Evolutionary conservation across 2,329 filamentous ascomycete genomes (phyloP), one percentile per base, ranked within the genome.

Genomic region (Trichophyton benhamiae): DNA sequence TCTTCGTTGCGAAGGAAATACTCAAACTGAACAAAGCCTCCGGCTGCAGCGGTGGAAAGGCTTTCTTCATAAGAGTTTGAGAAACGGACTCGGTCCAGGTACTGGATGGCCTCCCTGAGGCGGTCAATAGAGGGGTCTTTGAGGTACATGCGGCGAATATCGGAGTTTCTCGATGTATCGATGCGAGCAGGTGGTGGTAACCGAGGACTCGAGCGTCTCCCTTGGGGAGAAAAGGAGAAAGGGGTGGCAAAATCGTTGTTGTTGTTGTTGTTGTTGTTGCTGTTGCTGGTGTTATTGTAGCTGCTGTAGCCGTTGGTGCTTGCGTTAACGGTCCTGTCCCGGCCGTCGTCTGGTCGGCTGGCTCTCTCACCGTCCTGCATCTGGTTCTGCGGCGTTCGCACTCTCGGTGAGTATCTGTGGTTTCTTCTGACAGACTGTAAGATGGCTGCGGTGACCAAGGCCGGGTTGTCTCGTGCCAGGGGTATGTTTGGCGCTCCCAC

Each of bases 31-130:
- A 80, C 74, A 61, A 85, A 78, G 11, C 80, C 80, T 27, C 78
- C 77, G 30, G 80, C 80, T 3, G 79, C 77, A 13, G 81, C 82
- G 17, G 75, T 76, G 41, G 75, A 76, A 17, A 83, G 71, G 63
- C 80, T 80, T 64, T 85, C 82, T 63, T 83, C 78, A 59, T 80
- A 76, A 11, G 76, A 78, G 60, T 71, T 76, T 33, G 79, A 82
- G 60, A 77, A 76, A 15, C 83, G 81, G 64, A 87, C 74, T 59
- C 78, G 77, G 60, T 83, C 80, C 15, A 87, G 77, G 69, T 87
- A 87, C 66, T 78, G 80, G 67, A 87, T 81, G 1, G 82, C 80
- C 65, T 82, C 80, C 67, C 84, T 82, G 59, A 87, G 69, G 58
- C 75, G 69, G 20, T 69, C 67, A 38, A 70, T 70, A 5, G 69